Evolutionary conservation across 352 stramenopile species (phyloP), one percentile per base, ranked within the genome.

Genomic region (Pythium phragmiticola): DNA sequence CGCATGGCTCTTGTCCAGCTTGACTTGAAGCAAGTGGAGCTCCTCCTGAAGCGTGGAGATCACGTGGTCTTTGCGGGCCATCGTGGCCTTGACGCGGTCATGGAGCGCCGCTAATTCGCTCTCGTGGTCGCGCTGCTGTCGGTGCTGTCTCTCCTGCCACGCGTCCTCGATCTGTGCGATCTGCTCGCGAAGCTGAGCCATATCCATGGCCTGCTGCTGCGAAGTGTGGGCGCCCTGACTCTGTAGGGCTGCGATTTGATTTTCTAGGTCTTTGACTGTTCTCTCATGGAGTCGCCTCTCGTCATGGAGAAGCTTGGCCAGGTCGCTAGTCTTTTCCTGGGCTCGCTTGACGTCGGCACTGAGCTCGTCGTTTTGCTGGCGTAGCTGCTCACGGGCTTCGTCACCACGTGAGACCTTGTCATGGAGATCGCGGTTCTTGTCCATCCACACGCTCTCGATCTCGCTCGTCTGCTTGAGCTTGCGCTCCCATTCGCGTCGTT

Each of bases 401-500:
- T 90, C 78, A 43, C 90, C 58, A 26, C 76, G 79, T 55, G 67
- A 69, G 37, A 86, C 60, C 49, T 89, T 88, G 41, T 89, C 84
- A 60, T 88, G 82, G 39, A 93, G 64, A 61, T 90, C 82, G 17
- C 80, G 77, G 61, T 88, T 91, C 73, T 93, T 91, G 41, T 91
- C 84, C 82, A 93, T 91, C 84, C 84, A 93, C n/a, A 89, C 81
- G 34, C 68, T 69, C 23, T 92, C 82, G n/a, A 90, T 82, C 60
- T 94, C 81, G 62, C 72, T 83, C 17, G 81, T 87, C 60, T 90
- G 81, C 66, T 87, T 85, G 59, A 89, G 74, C 58, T 90, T 88
- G 52, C 81, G 78, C 63, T 90, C 79, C 62, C 72, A 86, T 30
- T 90, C 82, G n/a, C 74, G 66, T 46, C 73, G 76, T 64, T 94